Conservation (phyloP, 2,329 filamentous ascomycete species). For the Colletotrichum acutatum region DNA sequence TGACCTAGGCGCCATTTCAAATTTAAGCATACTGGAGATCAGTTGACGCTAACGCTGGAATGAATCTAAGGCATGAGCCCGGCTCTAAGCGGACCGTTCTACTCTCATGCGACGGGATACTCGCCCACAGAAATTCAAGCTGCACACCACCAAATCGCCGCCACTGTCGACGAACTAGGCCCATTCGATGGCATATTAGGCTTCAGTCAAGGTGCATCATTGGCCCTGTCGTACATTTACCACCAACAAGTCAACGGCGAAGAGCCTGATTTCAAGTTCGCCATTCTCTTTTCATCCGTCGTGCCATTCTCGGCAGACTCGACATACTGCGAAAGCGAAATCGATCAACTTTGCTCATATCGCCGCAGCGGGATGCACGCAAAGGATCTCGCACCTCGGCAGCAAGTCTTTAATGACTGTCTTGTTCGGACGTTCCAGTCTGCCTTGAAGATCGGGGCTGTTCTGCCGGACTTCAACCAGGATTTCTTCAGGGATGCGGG, state of each 20-base stretch:
- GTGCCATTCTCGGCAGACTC: conserved; percentile 15
- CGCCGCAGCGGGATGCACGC: neutral
- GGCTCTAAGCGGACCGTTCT: conserved; percentile 14
- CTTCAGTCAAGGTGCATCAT: conserved; percentile 38
- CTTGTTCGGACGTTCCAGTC: conserved; percentile 16
- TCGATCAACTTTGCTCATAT: conserved; percentile 16
- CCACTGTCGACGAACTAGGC: conserved; percentile 31
- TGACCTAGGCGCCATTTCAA: too few relatives aligned
- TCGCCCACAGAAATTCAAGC: conserved; percentile 5
- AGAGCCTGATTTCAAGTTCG: conserved; percentile 23
- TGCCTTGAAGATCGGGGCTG: conserved; percentile 23
- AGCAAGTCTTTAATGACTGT: conserved; percentile 30
- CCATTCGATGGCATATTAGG: conserved; percentile 39
- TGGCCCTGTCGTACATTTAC: conserved; percentile 21
- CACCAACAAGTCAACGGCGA: conserved; percentile 22
- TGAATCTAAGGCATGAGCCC: conserved; percentile 12
- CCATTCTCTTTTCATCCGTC: conserved; percentile 25
- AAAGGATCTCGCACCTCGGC: neutral
- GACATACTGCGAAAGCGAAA: conserved; percentile 15
- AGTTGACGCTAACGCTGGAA: neutral
- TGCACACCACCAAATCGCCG: conserved; percentile 11
- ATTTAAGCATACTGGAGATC: too few relatives aligned
- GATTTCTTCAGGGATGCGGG: conserved; percentile 15
- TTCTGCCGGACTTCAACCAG: conserved; percentile 18
- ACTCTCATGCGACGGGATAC: conserved; percentile 15